phyloP scores from a whole-genome alignment of 805 yeast species.

The Grigorovia transvaalensis region DNA sequence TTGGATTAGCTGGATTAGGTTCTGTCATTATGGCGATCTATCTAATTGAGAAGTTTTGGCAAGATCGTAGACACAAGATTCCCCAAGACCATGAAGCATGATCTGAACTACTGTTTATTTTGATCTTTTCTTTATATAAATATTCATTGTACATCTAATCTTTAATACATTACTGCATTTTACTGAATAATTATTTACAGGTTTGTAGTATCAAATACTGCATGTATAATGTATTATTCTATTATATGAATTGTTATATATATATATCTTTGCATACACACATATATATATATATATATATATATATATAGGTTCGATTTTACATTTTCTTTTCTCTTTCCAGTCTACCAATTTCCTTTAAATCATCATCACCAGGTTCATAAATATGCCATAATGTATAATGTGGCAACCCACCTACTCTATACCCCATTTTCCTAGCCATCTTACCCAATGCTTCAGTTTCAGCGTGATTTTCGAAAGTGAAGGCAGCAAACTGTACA shows the following conservation, averaged over 20 bases:
- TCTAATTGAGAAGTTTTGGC: conserved; percentile 10
- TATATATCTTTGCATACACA: background rate
- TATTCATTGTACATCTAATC: too few relatives aligned
- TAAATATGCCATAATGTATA: conserved; percentile 86
- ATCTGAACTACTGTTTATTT: background rate
- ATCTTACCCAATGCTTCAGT: conserved; percentile 82
- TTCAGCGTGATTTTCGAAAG: conserved; percentile 77
- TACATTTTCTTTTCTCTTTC: conserved; percentile 56
- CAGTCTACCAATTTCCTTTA: conserved; percentile 54
- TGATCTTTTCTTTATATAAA: too few relatives aligned
- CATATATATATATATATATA: too few relatives aligned
- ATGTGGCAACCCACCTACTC: conserved; percentile 82
- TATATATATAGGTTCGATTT: background rate
- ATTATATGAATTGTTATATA: too few relatives aligned
- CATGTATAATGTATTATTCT: too few relatives aligned
- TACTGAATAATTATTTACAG: too few relatives aligned
- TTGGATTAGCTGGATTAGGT: conserved; percentile 39
- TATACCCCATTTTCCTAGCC: conserved; percentile 68
- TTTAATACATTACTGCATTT: too few relatives aligned
- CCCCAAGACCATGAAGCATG: background rate
- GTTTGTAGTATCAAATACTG: too few relatives aligned
- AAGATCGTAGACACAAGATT: conserved; percentile 3
- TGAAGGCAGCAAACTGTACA: conserved; percentile 75
- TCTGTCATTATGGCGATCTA: conserved; percentile 9
- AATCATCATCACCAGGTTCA: conserved; percentile 81